Conservation (phyloP, 2,329 filamentous ascomycete genomes). For the Boeremia exigua region DNA sequence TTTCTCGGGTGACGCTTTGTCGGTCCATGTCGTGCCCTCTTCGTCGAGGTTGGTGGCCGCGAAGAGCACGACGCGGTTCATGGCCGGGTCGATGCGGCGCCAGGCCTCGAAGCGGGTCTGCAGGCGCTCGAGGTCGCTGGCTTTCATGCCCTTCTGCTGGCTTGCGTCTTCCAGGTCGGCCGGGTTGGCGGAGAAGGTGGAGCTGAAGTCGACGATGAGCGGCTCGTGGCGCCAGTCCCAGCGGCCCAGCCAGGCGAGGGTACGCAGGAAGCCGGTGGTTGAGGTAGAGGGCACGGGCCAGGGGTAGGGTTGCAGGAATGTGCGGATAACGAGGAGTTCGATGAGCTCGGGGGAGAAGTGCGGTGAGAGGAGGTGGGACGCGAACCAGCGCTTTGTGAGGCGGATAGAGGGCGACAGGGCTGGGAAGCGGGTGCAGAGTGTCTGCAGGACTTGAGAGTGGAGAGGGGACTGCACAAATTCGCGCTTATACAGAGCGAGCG, state of each 20-base stretch:
- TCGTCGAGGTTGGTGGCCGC: conserved; percentile 79
- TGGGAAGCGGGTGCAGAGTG: conserved; percentile 79
- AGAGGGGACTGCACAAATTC: conserved; percentile 74
- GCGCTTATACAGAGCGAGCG: conserved; percentile 74
- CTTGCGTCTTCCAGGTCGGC: conserved; percentile 26
- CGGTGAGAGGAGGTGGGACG: conserved; percentile 75
- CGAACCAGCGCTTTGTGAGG: conserved; percentile 88
- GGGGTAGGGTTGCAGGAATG: conserved; percentile 82
- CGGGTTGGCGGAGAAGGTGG: conserved; percentile 27
- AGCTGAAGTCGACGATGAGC: conserved; percentile 76
- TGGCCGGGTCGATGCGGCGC: conserved; percentile 84
- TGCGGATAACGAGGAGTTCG: conserved; percentile 79
- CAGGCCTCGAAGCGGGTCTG: conserved; percentile 78
- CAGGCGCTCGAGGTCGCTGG: conserved; percentile 66
- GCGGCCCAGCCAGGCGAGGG: conserved; percentile 76
- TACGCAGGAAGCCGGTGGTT: conserved; percentile 80
- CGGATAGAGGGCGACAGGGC: conserved; percentile 83
- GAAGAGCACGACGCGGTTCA: conserved; percentile 84
- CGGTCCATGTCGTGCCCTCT: conserved; percentile 81
- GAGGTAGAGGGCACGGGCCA: conserved; percentile 79
- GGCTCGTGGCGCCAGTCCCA: conserved; percentile 94
- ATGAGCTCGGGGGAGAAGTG: conserved; percentile 82
- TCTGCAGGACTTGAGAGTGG: conserved; percentile 81
- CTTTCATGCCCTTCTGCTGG: conserved; percentile 55
- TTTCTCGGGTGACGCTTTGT: conserved; percentile 71